Conservation (phyloP, 2,329 filamentous ascomycete species). For the Fusarium sp. region DNA sequence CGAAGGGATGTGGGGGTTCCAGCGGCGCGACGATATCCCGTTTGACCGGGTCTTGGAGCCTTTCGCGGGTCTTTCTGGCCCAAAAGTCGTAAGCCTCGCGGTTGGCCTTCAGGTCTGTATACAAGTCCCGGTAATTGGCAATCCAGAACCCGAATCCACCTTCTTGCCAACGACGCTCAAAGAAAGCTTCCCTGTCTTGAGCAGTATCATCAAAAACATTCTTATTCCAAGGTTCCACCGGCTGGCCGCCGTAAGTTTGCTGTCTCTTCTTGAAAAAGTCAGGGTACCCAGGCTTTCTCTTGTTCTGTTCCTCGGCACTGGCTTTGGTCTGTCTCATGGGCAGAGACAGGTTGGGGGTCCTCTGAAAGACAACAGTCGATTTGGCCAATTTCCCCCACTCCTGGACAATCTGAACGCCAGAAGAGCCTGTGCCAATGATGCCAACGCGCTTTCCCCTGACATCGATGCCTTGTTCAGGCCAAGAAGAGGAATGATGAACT, state of each 20-base stretch:
- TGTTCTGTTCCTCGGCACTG: background rate
- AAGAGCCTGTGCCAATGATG: background rate
- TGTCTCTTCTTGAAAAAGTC: background rate
- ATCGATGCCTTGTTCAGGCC: background rate
- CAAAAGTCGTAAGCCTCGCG: background rate
- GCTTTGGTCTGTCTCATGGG: background rate
- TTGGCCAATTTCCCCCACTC: background rate
- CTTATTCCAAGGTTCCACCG: background rate
- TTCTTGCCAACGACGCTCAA: background rate
- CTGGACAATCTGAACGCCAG: background rate
- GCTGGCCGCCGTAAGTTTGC: background rate
- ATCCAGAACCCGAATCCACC: background rate
- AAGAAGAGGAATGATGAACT: background rate
- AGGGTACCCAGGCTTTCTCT: background rate
- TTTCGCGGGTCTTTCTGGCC: background rate
- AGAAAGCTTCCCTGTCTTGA: background rate
- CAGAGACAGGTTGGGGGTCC: background rate
- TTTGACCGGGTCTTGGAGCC: background rate
- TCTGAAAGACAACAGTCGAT: background rate
- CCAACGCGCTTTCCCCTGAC: background rate
- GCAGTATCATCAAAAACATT: background rate
- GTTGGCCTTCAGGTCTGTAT: background rate
- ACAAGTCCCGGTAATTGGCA: background rate
- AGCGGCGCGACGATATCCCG: background rate
- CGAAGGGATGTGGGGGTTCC: background rate